phyloP scores from a whole-genome alignment of 768 basidiomycete genomes.

The Mycena olivaceomarginata region DNA sequence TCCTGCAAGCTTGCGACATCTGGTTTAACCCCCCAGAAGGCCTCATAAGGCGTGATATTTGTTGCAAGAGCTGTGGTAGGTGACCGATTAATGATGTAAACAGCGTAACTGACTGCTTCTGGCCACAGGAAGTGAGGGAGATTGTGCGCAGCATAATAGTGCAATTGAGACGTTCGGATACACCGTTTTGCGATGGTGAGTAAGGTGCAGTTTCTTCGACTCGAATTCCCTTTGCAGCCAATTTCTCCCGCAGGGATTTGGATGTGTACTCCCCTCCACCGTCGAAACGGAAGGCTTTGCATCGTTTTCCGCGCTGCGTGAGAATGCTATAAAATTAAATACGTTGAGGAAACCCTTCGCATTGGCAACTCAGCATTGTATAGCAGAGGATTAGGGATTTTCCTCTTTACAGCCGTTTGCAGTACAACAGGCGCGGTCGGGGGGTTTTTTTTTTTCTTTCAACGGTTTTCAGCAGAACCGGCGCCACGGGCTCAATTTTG shows the following conservation, averaged over 20 bases:
- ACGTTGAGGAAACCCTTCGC: no score
- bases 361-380: no score
- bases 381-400: no score
- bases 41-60: constrained; percentile 28
- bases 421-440: no score
- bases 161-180: constrained; percentile 50
- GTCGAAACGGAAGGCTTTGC: constrained; percentile 27
- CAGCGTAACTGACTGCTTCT: constrained; percentile 46
- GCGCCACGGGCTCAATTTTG: no score
- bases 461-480: no score
- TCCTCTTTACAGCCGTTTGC: no score
- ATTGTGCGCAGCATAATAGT: constrained; percentile 43
- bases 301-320: constrained; percentile 31
- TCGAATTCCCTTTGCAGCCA: neutral
- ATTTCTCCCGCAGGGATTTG: neutral
- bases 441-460: no score
- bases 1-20: no score
- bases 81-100: no score
- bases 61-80: neutral
- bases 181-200: constrained; percentile 16
- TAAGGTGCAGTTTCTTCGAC: neutral
- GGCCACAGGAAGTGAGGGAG: constrained; percentile 52
- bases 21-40: constrained; percentile 10
- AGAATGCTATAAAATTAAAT: no score
- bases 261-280: constrained; percentile 4